These are phyloP conservation scores for Trametes gibbosa DNA, from an alignment of 768 basidiomycete genomes.

Conservation along the genomic window DNA sequence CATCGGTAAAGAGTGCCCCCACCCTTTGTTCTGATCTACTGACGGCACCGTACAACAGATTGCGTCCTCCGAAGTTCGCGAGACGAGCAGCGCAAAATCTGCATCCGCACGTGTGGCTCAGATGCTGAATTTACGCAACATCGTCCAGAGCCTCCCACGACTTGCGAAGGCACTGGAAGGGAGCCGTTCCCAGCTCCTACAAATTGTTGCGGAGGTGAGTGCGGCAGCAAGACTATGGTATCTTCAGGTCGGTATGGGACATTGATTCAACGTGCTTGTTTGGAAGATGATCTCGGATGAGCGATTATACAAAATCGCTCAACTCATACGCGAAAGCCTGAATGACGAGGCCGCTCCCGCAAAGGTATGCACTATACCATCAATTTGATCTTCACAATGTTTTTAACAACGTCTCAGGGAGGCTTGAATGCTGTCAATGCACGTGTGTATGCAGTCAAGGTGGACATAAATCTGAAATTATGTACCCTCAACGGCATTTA, in stretches of 20 bases:
- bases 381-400: background rate
- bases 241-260: no score
- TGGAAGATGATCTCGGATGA: conserved; percentile 72
- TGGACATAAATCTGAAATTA: conserved; percentile 18
- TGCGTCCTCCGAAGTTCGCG: conserved; percentile 57
- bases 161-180: conserved; percentile 62
- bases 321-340: conserved; percentile 55
- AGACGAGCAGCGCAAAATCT: conserved; percentile 52
- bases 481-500: background rate
- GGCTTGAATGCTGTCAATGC: conserved; percentile 74
- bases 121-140: conserved; percentile 73
- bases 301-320: conserved; percentile 61
- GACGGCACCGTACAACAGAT: conserved; percentile 44
- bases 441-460: conserved; percentile 87
- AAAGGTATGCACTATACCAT: conserved; percentile 45
- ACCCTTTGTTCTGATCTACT: background rate
- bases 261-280: background rate
- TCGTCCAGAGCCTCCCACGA: conserved; percentile 65
- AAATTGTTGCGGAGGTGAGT: conserved; percentile 58
- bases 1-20: conserved; percentile 44
- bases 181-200: conserved; percentile 57
- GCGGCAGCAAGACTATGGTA: background rate
- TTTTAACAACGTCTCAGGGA: conserved; percentile 40
- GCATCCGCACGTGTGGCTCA: conserved; percentile 71
- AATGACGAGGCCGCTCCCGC: conserved; percentile 66